A percentile compares a stretch with the other conserved stretches of the same genome.
These are phyloP conservation scores for Botrytis paeoniae DNA, from an alignment of 2,329 filamentous ascomycete species.

Conservation along the genomic window DNA sequence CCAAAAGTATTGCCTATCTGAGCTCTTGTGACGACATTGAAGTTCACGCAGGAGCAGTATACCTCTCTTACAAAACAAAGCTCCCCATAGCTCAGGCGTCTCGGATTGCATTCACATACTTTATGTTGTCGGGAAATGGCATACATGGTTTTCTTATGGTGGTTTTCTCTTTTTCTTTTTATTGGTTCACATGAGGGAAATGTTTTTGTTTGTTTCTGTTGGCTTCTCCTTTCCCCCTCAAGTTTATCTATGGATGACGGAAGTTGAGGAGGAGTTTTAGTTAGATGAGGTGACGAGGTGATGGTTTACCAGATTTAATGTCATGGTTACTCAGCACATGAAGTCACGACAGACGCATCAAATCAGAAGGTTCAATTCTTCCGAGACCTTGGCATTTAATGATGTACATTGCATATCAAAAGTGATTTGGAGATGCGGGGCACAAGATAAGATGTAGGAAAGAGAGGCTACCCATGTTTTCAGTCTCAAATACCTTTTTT, in stretches of 20 bases:
- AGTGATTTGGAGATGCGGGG: neutral
- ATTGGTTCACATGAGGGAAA: slow-evolving; percentile 1
- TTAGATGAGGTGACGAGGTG: slow-evolving; percentile 6
- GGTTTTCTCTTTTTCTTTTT: slow-evolving; percentile 18
- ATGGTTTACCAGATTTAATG: slow-evolving; percentile 1
- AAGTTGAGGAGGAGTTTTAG: slow-evolving; percentile 1
- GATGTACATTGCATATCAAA: neutral
- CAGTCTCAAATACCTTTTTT: neutral
- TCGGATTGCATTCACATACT: slow-evolving; percentile 24
- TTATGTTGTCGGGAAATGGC: slow-evolving; percentile 21
- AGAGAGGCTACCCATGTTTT: neutral
- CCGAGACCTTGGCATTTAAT: neutral
- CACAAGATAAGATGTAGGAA: neutral
- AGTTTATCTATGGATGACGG: slow-evolving; percentile 9
- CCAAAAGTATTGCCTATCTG: slow-evolving; percentile 18
- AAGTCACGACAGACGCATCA: slow-evolving; percentile 17
- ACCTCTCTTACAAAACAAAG: slow-evolving; percentile 33
- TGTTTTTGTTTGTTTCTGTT: slow-evolving; percentile 9
- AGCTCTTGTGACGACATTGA: slow-evolving; percentile 32
- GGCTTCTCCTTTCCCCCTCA: neutral
- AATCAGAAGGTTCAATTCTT: slow-evolving; percentile 12
- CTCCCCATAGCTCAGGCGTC: slow-evolving; percentile 32
- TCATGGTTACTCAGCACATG: slow-evolving; percentile 14
- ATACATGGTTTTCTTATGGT: slow-evolving; percentile 14
- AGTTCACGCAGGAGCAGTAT: slow-evolving; percentile 29